Evolutionary conservation across 2,329 filamentous ascomycete genomes (phyloP).

Genomic region (Microsporum audouinii): DNA sequence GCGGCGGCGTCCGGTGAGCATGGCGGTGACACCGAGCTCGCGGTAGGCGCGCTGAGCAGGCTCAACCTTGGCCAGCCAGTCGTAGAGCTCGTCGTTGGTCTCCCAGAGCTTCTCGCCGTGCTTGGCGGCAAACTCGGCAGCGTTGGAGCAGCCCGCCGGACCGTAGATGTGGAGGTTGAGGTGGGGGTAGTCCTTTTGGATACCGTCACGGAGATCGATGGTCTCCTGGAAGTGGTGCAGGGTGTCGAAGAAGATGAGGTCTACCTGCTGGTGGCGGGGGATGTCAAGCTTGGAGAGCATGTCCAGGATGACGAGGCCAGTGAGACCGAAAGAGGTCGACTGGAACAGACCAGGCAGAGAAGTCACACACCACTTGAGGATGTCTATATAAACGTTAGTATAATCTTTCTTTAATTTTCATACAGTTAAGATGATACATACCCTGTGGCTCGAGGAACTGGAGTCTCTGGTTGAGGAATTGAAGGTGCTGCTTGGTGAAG

Average conservation of each 20-base stretch:
- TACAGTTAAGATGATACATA: constrained; percentile 26
- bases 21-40: constrained; percentile 75
- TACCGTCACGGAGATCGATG: constrained; percentile 58
- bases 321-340: constrained; percentile 71
- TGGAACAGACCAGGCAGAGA: constrained; percentile 84
- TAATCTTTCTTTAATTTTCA: constrained; percentile 13
- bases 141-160: constrained; percentile 62
- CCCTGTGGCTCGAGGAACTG: constrained; percentile 73
- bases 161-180: constrained; percentile 81
- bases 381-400: constrained; percentile 42
- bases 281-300: constrained; percentile 45
- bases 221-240: constrained; percentile 75
- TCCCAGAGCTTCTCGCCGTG: constrained; percentile 82
- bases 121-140: constrained; percentile 65
- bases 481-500: constrained; percentile 78
- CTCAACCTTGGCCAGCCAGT: constrained; percentile 96
- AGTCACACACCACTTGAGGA: constrained; percentile 83
- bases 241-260: constrained; percentile 65
- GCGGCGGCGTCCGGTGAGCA: constrained; percentile 80
- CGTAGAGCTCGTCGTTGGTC: constrained; percentile 75
- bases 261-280: constrained; percentile 39
- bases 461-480: constrained; percentile 81
- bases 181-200: constrained; percentile 64
- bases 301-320: constrained; percentile 70
- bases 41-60: constrained; percentile 84